phyloP scores from a whole-genome alignment of 495 filamentous ascomycete species.

The Penicillium daleae region DNA sequence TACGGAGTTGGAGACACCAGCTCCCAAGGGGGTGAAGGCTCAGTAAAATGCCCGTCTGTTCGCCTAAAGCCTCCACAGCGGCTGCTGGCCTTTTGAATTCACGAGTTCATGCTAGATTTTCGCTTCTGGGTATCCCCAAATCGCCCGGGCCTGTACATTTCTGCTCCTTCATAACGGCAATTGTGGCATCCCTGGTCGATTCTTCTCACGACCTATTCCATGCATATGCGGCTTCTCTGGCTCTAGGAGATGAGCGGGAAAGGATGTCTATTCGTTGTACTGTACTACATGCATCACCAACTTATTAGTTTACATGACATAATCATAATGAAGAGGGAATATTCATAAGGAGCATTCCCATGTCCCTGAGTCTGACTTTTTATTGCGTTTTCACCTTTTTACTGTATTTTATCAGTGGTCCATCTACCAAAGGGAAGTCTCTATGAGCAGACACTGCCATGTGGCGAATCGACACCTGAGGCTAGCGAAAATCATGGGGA shows the following conservation, averaged over 20 bases:
- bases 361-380: background rate
- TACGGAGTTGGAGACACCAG: constrained; percentile 67
- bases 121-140: constrained; percentile 9
- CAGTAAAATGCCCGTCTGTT: constrained; percentile 42
- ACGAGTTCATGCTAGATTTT: constrained; percentile 31
- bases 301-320: constrained; percentile 41
- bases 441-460: background rate
- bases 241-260: background rate
- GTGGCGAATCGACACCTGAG: constrained; percentile 5
- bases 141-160: constrained; percentile 19
- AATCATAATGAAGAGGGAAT: constrained; percentile 45
- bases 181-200: constrained; percentile 24
- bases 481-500: constrained; percentile 1
- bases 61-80: background rate
- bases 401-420: background rate
- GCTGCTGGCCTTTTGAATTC: constrained; percentile 20
- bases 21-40: constrained; percentile 57
- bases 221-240: constrained; percentile 25
- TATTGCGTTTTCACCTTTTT: background rate
- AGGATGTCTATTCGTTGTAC: constrained; percentile 13
- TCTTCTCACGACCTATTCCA: constrained; percentile 19
- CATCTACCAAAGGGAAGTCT: background rate
- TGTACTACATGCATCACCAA: constrained; percentile 24
- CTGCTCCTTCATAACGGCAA: constrained; percentile 18
- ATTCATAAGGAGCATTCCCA: background rate